A percentile compares a stretch with the other conserved stretches of the same genome.
Evolutionary conservation across 73 alveolate genomes (phyloP).

Genomic region (Tetrahymena borealis): DNA sequence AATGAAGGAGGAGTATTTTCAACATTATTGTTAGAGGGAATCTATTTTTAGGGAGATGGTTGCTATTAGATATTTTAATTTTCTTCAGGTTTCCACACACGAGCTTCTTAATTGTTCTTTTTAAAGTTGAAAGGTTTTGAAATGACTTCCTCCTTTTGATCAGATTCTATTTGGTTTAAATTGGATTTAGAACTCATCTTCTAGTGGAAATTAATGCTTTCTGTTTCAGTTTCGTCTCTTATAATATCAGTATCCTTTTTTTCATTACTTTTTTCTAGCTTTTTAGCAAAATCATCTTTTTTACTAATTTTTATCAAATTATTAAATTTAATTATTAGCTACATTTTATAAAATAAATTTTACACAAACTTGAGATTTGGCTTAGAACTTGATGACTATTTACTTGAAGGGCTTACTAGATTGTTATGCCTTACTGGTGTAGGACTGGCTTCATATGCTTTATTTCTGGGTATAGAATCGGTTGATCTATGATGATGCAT

Average conservation of each 20-base stretch:
- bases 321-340: not conserved
- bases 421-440: not conserved
- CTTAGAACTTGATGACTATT: not conserved
- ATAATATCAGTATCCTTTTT: not conserved
- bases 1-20: not conserved
- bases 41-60: not conserved
- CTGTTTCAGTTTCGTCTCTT: not conserved
- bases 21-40: not conserved
- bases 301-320: not conserved
- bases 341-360: not conserved
- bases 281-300: not conserved
- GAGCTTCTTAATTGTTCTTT: not conserved
- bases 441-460: not conserved
- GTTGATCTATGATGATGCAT: not conserved
- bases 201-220: not conserved
- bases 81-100: not conserved
- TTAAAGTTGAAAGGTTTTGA: not conserved
- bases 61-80: not conserved
- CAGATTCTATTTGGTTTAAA: not conserved
- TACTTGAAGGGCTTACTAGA: not conserved
- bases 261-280: not conserved
- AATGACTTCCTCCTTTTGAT: not conserved
- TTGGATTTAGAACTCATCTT: not conserved
- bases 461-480: not conserved
- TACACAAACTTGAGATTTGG: not conserved